Percentiles rank a stretch among this genome's conserved stretches.
Conservation (phyloP, 768 basidiomycete species). For the Chiua virens region DNA sequence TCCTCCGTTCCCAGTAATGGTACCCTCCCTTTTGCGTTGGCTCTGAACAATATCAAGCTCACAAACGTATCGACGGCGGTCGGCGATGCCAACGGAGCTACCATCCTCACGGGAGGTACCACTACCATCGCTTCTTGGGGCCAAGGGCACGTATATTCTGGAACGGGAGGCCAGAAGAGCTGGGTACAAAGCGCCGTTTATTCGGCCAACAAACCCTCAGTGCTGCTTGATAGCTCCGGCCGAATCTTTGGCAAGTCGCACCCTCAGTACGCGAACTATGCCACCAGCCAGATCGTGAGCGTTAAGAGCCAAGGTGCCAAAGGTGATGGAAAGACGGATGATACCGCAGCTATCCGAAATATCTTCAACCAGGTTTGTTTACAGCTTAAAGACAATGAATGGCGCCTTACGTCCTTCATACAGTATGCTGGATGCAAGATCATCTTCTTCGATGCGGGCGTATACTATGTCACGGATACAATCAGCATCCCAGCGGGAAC, state of each 20-base stretch:
- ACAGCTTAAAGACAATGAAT: too few relatives aligned
- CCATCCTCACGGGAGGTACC: constrained; percentile 38
- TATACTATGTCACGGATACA: constrained; percentile 49
- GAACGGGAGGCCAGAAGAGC: constrained; percentile 41
- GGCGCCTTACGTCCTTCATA: neutral
- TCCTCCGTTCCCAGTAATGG: constrained; percentile 34
- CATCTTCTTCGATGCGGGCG: constrained; percentile 76
- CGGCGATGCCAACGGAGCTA: constrained; percentile 29
- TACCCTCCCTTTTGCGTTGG: constrained; percentile 32
- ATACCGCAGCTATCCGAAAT: constrained; percentile 62
- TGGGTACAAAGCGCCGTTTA: constrained; percentile 53
- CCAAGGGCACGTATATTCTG: constrained; percentile 70
- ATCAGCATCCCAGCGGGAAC: constrained; percentile 48
- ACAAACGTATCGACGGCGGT: constrained; percentile 36
- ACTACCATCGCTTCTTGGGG: constrained; percentile 57
- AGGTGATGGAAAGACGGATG: constrained; percentile 76
- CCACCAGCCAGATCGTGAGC: constrained; percentile 63
- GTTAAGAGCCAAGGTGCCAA: constrained; percentile 68
- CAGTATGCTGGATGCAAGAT: constrained; percentile 74
- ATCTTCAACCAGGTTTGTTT: constrained; percentile 51
- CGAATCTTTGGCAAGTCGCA: constrained; percentile 60
- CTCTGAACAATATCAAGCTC: constrained; percentile 37
- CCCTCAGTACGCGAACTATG: constrained; percentile 66
- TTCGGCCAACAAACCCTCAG: constrained; percentile 48
- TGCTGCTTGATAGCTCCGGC: constrained; percentile 56